Base-by-base conservation (phyloP, 176 grass and related monocot genomes). In the bread wheat (Triticum aestivum) region DNA sequence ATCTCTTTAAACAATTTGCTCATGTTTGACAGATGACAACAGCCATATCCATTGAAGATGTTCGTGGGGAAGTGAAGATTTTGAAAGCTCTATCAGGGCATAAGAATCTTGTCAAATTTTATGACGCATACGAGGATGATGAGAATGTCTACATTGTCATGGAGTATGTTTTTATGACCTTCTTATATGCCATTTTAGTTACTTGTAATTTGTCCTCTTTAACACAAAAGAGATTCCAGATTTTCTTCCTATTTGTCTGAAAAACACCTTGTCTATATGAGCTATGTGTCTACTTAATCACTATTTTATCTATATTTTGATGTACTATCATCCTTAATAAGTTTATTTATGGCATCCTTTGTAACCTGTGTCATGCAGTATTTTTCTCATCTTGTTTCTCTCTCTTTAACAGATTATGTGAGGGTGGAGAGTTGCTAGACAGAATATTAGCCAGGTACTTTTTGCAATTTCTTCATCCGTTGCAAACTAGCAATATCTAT, bases 61-160 rank as follows among this genome's bases (percentile, higher is more conserved):
- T 98, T 65, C 89, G 89, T 85, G 89, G 93, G 72, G 95, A 98
- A 67, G 93, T 98, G 68, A 98, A 95, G 91, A 95, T 98, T 69
- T 87, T 98, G 91, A 98, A 95, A 92, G 95, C 93, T 86, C 85
- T 98, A 65, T 98, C 93, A 65, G 93, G 96, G 58, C 96, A 98
- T 80, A 90, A 83, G 75, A 98, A 98, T 86, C 91, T 98, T 58
- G 92, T 98, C 82, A 98, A 91, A 89, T 98, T 96, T 88, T 94
- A 98, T 88, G 96, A 98, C 94, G 92, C 93, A 91, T 98, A 93
- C 94, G 96, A 98, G 91, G 96, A 98, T 79, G 93, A 88, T 81
- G 91, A 94, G 78, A 98, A 98, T 87, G 96, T 98, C 93, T 98
- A 96, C 93, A 81, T 98, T 93, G 93, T 92, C 85, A 98, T 98